Evolutionary conservation across 345 rosid genomes (phyloP), one percentile per base, ranked within the genome.

Genomic region (Odontarrhena argentea): DNA sequence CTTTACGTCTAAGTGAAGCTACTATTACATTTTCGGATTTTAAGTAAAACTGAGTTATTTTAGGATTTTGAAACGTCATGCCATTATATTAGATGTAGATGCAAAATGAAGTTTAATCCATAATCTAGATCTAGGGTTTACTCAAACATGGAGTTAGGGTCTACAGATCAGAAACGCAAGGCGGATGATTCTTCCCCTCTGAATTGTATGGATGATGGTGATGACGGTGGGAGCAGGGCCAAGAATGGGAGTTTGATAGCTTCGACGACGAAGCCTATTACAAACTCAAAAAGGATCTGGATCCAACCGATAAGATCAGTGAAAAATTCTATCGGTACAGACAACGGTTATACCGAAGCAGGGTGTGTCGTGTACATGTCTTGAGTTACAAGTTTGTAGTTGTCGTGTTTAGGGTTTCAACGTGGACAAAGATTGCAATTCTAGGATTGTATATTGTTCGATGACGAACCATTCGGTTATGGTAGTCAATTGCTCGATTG

Each of bases 161-260:
- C n/a, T n/a, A n/a, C n/a, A n/a, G n/a, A n/a, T n/a, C n/a, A n/a
- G 34, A 56, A 37, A 46, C 34, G 46, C 28, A 56, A 38, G 47
- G 34, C 34, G 7, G 32, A 38, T 18, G 47, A 46, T 15, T 49
- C 36, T 50, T 8, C 36, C 36, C 22, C 22, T 18, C 22, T n/a
- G n/a, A n/a, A n/a, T n/a, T n/a, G n/a, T n/a, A n/a, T n/a, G n/a
- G n/a, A n/a, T n/a, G n/a, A n/a, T n/a, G n/a, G n/a, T n/a, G n/a
- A n/a, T n/a, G n/a, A n/a, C n/a, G n/a, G n/a, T n/a, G n/a, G n/a
- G n/a, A n/a, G n/a, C n/a, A 22, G 36, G 52, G 22, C 24, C 71
- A 66, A 66, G 54, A 66, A 44, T 66, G 70, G 70, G 70, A 55
- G 10, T 63, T 67, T 1, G 63, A 67, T 26, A 67, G 71, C 10